Evolutionary conservation across 352 stramenopile genomes (phyloP), one percentile per base, ranked within the genome.

Genomic region (Pythium aquatile): DNA sequence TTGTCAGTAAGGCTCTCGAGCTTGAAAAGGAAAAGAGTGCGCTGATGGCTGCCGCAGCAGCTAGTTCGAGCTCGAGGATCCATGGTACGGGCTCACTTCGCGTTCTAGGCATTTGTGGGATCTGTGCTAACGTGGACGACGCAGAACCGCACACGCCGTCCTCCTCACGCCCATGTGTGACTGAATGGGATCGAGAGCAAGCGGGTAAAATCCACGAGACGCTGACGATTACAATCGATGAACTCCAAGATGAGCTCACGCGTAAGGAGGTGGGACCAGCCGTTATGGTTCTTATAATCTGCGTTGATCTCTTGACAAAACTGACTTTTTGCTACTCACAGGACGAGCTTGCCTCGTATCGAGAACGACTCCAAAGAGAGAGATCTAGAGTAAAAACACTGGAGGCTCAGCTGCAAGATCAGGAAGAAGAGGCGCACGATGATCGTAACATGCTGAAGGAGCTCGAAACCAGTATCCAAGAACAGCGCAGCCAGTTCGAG

Each of bases 211-310:
- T 94, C 54, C 79, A 93, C 26, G 62, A 76, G 11, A 93, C 85
- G 11, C 60, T 94, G 20, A 78, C 77, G 46, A 74, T 77, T 44
- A 93, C 85, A 1, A 90, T 94, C 30, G 72, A 87, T 11, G 85
- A 94, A 55, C 77, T 94, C 2, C 82, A 94, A 55, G 79, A 93
- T n/a, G 85, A 93, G 32, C 66, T 94, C 7, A 76, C 62, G 1
- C 72, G 71, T 32, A 91, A 91, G 72, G 80, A 94, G 44, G 76
- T 83, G 37, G 14, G 46, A 26, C 5, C 33, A 14, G 3, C 3
- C 8, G 14, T 6, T 6, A 30, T 24, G 10, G 44, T 2, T 10
- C 11, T 42, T 28, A 10, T 3, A 28, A 28, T 49, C 16, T 8
- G 6, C 42, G 14, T 24, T 17, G 42, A 11, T 49, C 6, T 32